A percentile compares a stretch with the other conserved stretches of the same genome.
phyloP scores from a whole-genome alignment of 305 asterid species.

The Rubia peregrina region DNA sequence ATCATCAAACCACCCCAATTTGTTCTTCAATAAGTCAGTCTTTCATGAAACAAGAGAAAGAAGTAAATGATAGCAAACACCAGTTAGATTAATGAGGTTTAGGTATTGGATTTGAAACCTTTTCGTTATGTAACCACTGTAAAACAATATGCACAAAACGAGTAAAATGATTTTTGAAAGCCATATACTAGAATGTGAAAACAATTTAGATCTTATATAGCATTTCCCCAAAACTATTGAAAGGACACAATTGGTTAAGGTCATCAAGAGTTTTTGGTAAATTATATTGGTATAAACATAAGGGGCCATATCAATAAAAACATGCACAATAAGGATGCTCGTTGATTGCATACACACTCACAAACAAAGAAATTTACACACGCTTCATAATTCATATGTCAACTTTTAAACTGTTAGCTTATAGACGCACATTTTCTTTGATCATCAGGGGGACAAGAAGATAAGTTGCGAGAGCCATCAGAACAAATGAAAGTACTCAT shows the following conservation, averaged over 20 bases:
- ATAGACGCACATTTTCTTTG: background rate
- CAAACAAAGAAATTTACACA: background rate
- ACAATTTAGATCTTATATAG: background rate
- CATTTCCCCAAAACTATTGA: background rate
- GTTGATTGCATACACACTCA: too few species aligned
- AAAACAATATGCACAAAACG: background rate
- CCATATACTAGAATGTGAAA: background rate
- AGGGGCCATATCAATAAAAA: background rate
- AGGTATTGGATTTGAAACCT: background rate
- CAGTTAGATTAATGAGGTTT: background rate
- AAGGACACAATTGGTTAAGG: too few species aligned
- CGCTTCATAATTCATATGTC: background rate
- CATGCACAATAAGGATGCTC: too few species aligned
- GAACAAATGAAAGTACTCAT: too few species aligned
- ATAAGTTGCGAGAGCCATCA: too few species aligned
- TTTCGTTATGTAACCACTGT: background rate
- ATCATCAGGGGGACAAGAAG: too few species aligned
- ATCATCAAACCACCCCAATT: slow-evolving; percentile 51
- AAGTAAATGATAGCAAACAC: slow-evolving; percentile 1
- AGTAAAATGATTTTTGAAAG: background rate
- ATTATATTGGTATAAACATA: background rate
- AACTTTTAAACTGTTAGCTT: background rate
- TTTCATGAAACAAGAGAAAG: slow-evolving; percentile 11
- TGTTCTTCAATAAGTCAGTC: slow-evolving; percentile 58
- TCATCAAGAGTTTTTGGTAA: background rate